Base-by-base conservation (phyloP, 1,284 basidiomycete species). In the Cutaneotrichosporon sp. region DNA sequence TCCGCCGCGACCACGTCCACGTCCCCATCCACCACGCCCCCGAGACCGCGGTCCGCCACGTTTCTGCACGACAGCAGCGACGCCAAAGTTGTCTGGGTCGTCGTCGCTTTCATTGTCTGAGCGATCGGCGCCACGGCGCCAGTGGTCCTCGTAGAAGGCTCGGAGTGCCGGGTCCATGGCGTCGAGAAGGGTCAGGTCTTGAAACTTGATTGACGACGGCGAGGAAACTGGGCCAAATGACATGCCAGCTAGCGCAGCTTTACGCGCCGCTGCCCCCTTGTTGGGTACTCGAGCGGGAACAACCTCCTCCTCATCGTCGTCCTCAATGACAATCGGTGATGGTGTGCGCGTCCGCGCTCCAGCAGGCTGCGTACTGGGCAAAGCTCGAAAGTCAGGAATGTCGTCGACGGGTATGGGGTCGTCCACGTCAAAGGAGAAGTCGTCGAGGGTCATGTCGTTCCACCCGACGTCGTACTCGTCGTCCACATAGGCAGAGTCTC, bases 61-160 rank as follows among this genome's bases (percentile, higher is more conserved):
- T 39, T 49, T 49, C 35, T 30, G 34, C 47, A 36, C 30, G 10
- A 43, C 48, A 4, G 44, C 50, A 1, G 50, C 44, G 22, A 58
- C 46, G 12, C 46, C 43, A 9, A 51, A 41, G 9, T 7, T 46
- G 22, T 42, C 47, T 1, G 46, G 46, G 26, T 36, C 46, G 20
- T 41, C 46, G 17, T 46, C 40, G 23, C 43, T 26, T 13, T 44
- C 49, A 12, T 49, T 38, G 20, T 36, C 42, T 8, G 30, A 8
- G 10, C 51, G 51, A 17, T 63, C 61, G 9, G 63, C 65, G 8
- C 66, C 69, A 33, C 67, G 41, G 17, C 69, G 52, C 64, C 64
- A 71, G 58, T 71, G 69, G 46, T 69, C 56, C 34, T 47, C 43
- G 52, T 66, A 71, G 48, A 69, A 71, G 10, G 58, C 59, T 40